phyloP scores from a whole-genome alignment of 2,329 filamentous ascomycete genomes.

The Neofusicoccum umdonicola region DNA sequence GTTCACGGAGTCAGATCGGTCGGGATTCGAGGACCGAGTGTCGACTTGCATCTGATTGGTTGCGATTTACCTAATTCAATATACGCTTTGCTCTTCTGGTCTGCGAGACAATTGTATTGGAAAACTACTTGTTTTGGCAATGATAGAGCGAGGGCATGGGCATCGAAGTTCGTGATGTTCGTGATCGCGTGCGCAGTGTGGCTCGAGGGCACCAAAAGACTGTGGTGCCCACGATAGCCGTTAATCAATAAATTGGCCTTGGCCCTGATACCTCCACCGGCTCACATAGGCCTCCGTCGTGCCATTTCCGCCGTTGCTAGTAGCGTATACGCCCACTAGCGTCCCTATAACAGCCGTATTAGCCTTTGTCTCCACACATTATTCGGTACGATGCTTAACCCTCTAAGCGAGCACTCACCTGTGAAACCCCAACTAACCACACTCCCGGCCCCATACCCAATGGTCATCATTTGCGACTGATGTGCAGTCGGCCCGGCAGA shows the following conservation, averaged over 20 bases:
- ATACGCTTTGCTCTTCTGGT: not conserved
- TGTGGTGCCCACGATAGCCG: not conserved
- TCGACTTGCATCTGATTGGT: no score
- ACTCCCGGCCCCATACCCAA: slow-evolving; percentile 27
- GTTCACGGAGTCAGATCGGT: no score
- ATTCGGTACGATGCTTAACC: not conserved
- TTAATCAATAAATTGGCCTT: slow-evolving; percentile 12
- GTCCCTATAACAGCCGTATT: slow-evolving; percentile 35
- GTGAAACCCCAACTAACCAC: slow-evolving; percentile 33
- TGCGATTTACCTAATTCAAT: no score
- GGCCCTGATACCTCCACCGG: slow-evolving; percentile 48
- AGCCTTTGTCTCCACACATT: not conserved
- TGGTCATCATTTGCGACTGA: slow-evolving; percentile 15
- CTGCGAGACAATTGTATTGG: not conserved
- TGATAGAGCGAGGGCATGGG: not conserved
- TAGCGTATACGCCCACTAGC: slow-evolving; percentile 53
- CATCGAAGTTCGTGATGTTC: not conserved
- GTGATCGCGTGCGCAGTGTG: not conserved
- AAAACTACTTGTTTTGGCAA: not conserved
- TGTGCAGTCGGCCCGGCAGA: slow-evolving; percentile 24
- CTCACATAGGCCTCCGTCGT: slow-evolving; percentile 48
- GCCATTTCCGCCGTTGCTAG: slow-evolving; percentile 49
- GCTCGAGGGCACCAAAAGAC: not conserved
- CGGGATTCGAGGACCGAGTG: no score
- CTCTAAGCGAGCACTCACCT: slow-evolving; percentile 7